phyloP scores from a whole-genome alignment of 345 rosid species.

The Combretum micranthum region DNA sequence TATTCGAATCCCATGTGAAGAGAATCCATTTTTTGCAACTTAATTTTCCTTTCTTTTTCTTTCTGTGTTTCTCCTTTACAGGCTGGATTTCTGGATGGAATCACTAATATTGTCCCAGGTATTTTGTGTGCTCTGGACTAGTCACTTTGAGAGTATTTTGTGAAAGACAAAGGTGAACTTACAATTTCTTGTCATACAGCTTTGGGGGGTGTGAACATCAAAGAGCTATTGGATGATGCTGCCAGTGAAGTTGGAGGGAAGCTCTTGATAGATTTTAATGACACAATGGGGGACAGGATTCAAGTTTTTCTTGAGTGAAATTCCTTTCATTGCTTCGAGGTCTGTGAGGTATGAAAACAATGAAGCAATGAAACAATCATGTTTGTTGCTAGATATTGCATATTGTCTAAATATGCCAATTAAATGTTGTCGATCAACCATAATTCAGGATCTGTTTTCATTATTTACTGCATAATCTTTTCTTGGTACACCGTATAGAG shows the following conservation, averaged over 20 bases:
- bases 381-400: background rate
- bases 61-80: conserved; percentile 16
- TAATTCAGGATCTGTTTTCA: no score
- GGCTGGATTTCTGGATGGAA: conserved; percentile 89
- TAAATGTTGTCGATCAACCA: no score
- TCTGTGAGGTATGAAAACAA: background rate
- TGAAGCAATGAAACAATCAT: background rate
- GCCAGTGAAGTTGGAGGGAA: conserved; percentile 77
- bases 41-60: background rate
- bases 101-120: conserved; percentile 93
- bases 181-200: conserved; percentile 29
- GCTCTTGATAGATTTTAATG: conserved; percentile 65
- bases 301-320: conserved; percentile 73
- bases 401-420: no score
- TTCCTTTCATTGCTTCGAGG: background rate
- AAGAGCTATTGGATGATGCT: conserved; percentile 65
- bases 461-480: no score
- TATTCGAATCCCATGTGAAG: no score
- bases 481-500: no score
- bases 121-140: background rate
- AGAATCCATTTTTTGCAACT: background rate
- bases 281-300: conserved; percentile 78
- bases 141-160: background rate
- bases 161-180: background rate
- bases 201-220: conserved; percentile 78